Evolutionary conservation across 345 rosid genomes (phyloP).

Genomic region (Clausena lansium): DNA sequence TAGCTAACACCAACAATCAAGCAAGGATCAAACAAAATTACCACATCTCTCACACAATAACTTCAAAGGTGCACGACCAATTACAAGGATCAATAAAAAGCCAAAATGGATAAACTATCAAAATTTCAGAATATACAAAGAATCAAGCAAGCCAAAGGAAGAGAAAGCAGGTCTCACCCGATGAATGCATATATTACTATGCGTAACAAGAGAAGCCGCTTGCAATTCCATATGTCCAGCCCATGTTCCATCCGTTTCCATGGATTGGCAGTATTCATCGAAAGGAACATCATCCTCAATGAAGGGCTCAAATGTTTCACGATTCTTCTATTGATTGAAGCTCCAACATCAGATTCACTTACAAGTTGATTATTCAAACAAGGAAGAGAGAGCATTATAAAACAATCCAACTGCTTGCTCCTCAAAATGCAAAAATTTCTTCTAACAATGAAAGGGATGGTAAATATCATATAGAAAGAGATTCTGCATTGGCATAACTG

Average conservation of each 20-base stretch:
- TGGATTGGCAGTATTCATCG: conserved; percentile 76
- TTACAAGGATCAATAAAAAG: neutral
- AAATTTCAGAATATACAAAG: neutral
- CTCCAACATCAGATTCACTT: conserved; percentile 21
- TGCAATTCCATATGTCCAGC: conserved; percentile 97
- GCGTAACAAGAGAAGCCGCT: conserved; percentile 89
- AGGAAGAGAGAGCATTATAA: neutral
- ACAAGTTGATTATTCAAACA: conserved; percentile 3
- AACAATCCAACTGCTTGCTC: neutral
- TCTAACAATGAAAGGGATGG: neutral
- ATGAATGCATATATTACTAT: conserved; percentile 80
- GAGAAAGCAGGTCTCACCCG: conserved; percentile 41
- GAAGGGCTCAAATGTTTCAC: conserved; percentile 83
- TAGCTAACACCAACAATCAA: neutral
- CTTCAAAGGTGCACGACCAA: neutral
- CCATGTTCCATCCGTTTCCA: conserved; percentile 93
- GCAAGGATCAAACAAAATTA: neutral
- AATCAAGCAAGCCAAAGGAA: neutral
- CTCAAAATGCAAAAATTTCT: neutral
- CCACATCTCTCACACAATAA: neutral
- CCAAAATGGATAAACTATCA: neutral
- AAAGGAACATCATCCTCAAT: conserved; percentile 89
- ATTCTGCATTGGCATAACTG: neutral
- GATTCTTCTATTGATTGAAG: conserved; percentile 51
- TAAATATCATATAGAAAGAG: conserved; percentile 8